A percentile compares a stretch with the other conserved stretches of the same genome.
These are phyloP conservation scores for Chaetomiaceae sp. DNA, from an alignment of 2,329 filamentous ascomycete genomes.

Conservation along the genomic window DNA sequence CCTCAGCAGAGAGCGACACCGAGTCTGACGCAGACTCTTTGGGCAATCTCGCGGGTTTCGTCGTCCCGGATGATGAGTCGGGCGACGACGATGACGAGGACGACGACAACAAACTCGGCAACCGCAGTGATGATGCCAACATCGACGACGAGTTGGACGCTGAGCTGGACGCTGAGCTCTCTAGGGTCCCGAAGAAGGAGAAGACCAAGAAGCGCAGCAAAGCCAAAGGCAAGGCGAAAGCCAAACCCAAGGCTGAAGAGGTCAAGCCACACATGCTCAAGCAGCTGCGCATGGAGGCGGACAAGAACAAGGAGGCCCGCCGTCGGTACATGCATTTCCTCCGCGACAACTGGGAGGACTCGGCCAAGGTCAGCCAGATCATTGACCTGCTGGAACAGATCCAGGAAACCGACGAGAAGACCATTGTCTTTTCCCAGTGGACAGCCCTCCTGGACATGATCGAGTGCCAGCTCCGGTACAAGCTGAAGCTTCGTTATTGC, in stretches of 20 bases:
- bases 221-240: slow-evolving; percentile 42
- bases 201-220: slow-evolving; percentile 21
- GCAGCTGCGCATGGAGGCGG: slow-evolving; percentile 60
- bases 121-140: slow-evolving; percentile 7
- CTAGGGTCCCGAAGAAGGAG: background rate
- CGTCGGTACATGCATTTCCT: slow-evolving; percentile 66
- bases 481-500: slow-evolving; percentile 50
- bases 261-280: slow-evolving; percentile 35
- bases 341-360: slow-evolving; percentile 65
- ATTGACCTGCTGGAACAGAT: slow-evolving; percentile 57
- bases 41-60: slow-evolving; percentile 49
- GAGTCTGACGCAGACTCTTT: slow-evolving; percentile 22
- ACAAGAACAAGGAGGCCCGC: slow-evolving; percentile 60
- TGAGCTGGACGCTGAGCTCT: slow-evolving; percentile 6
- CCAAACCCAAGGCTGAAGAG: slow-evolving; percentile 39
- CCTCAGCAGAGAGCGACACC: slow-evolving; percentile 12
- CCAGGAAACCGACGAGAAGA: slow-evolving; percentile 59
- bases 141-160: slow-evolving; percentile 21
- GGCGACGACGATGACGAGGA: slow-evolving; percentile 31
- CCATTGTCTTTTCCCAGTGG: slow-evolving; percentile 78
- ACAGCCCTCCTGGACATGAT: slow-evolving; percentile 74
- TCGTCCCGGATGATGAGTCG: slow-evolving; percentile 43
- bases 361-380: slow-evolving; percentile 68
- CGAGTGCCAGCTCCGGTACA: slow-evolving; percentile 62
- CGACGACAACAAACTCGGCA: too few relatives aligned